Evolutionary conservation across 1,284 basidiomycete genomes (phyloP).

Genomic region (Ganoderma boninense): DNA sequence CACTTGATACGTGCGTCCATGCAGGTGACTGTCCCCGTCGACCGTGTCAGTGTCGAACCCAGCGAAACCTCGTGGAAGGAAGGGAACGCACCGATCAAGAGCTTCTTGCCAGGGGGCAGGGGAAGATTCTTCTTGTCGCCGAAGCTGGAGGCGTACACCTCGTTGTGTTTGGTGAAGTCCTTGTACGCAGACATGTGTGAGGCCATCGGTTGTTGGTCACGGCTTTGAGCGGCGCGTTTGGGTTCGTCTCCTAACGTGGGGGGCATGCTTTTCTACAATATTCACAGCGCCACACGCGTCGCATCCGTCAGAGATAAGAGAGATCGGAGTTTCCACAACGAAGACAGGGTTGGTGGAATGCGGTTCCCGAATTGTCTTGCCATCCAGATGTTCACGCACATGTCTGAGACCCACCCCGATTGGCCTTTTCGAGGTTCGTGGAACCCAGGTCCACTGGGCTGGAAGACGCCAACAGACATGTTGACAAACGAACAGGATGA

Average conservation of each 20-base stretch:
- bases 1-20: slow-evolving; percentile 72
- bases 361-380: neutral
- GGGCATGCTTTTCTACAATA: slow-evolving; percentile 26
- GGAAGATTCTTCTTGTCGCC: slow-evolving; percentile 54
- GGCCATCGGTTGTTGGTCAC: slow-evolving; percentile 13
- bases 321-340: neutral
- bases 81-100: slow-evolving; percentile 51
- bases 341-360: neutral
- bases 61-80: neutral
- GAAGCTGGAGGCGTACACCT: slow-evolving; percentile 51
- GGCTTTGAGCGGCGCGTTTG: slow-evolving; percentile 7
- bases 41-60: neutral
- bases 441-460: neutral
- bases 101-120: slow-evolving; percentile 60
- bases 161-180: slow-evolving; percentile 48
- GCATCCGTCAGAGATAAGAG: neutral
- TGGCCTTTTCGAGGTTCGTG: neutral
- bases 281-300: neutral
- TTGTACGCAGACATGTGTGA: slow-evolving; percentile 39
- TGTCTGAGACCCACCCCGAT: neutral
- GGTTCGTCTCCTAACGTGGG: slow-evolving; percentile 27
- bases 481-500: neutral
- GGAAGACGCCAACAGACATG: neutral
- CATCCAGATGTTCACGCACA: neutral
- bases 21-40: slow-evolving; percentile 59